phyloP scores from a whole-genome alignment of 2,329 filamentous ascomycete genomes.

The Phialemoniopsis sp. region DNA sequence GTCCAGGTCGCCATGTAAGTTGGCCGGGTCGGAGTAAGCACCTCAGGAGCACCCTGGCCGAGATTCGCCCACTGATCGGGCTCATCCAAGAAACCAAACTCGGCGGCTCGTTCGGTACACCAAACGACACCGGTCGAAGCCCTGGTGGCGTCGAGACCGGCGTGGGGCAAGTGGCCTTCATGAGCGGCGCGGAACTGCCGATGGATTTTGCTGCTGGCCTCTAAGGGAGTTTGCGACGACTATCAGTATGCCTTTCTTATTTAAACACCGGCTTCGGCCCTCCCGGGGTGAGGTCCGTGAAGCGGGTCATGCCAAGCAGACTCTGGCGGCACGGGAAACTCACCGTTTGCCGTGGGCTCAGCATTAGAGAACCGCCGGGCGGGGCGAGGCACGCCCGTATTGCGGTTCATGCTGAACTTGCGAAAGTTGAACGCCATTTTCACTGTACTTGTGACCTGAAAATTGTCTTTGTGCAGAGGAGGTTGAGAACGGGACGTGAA shows the following conservation, averaged over 20 bases:
- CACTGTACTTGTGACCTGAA: conserved; percentile 6
- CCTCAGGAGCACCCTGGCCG: conserved; percentile 85
- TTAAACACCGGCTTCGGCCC: conserved; percentile 1
- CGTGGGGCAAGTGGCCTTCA: conserved; percentile 86
- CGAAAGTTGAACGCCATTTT: conserved; percentile 43
- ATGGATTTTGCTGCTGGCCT: conserved; percentile 79
- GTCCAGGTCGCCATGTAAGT: neutral
- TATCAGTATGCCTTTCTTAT: too few species aligned
- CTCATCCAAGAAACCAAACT: conserved; percentile 83
- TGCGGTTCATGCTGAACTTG: conserved; percentile 65
- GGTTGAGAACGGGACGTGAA: neutral
- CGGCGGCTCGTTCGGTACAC: conserved; percentile 82
- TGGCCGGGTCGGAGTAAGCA: conserved; percentile 1
- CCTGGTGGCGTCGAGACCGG: conserved; percentile 82
- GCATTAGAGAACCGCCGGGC: conserved; percentile 54
- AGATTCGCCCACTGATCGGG: conserved; percentile 87
- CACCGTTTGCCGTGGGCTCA: conserved; percentile 54
- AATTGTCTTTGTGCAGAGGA: neutral
- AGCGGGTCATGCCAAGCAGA: neutral
- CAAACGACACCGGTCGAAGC: conserved; percentile 93
- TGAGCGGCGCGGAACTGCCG: conserved; percentile 85
- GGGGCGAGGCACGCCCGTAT: conserved; percentile 56
- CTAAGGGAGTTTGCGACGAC: conserved; percentile 47
- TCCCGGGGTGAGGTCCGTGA: too few species aligned
- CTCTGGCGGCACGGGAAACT: conserved; percentile 14